Conservation (phyloP, 1,284 basidiomycete species). For the Puccinia hordei region DNA sequence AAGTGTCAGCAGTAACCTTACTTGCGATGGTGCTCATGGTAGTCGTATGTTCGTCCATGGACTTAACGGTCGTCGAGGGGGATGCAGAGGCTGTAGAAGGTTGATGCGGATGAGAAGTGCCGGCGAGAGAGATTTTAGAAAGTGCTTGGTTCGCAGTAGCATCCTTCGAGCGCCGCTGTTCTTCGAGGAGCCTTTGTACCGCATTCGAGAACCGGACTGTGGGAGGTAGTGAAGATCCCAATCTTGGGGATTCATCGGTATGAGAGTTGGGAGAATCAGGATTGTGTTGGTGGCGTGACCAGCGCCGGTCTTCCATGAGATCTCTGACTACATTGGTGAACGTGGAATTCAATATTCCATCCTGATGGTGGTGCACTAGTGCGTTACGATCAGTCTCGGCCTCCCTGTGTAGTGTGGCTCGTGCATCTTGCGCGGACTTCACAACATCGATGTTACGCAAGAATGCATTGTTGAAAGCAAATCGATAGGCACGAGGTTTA, state of each 20-base stretch:
- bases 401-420: conserved; percentile 60
- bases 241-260: neutral
- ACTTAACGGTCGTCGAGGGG: neutral
- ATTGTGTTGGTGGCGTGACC: conserved; percentile 13
- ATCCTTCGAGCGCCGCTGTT: conserved; percentile 4
- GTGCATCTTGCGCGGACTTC: conserved; percentile 62
- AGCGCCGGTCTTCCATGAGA: conserved; percentile 41
- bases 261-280: neutral
- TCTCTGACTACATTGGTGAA: conserved; percentile 33
- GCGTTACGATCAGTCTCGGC: conserved; percentile 58
- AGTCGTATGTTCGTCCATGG: conserved; percentile 3
- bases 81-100: neutral
- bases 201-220: conserved; percentile 29
- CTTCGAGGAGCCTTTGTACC: conserved; percentile 40
- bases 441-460: conserved; percentile 63
- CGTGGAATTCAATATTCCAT: conserved; percentile 17
- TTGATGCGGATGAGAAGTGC: neutral
- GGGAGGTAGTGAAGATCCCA: neutral
- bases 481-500: conserved; percentile 59
- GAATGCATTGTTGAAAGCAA: conserved; percentile 53
- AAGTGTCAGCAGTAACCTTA: conserved; percentile 8
- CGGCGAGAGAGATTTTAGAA: neutral
- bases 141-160: neutral
- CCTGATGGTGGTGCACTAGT: conserved; percentile 14
- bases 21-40: neutral